These are phyloP conservation scores for Hyparrhenia diplandra DNA, from an alignment of 176 grass and related monocot species.

Conservation along the genomic window DNA sequence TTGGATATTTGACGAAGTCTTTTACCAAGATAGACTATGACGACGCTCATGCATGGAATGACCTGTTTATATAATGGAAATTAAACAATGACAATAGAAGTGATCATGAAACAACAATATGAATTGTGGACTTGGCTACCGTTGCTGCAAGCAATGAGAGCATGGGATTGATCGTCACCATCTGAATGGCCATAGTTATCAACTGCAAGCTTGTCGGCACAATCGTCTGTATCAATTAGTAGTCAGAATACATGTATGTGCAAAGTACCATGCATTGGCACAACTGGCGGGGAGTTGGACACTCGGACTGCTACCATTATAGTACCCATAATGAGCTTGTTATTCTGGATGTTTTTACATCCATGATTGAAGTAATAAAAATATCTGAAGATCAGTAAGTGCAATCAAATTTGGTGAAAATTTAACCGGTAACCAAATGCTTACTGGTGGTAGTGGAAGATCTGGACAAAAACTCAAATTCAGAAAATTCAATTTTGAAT, in stretches of 20 bases:
- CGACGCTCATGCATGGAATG: slow-evolving; percentile 51
- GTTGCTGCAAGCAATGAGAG: slow-evolving; percentile 51
- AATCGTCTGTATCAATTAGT: slow-evolving; percentile 41
- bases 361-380: too few species aligned
- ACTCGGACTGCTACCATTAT: too few species aligned
- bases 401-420: slow-evolving; percentile 4
- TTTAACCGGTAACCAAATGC: background rate
- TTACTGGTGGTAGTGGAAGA: background rate
- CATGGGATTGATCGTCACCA: slow-evolving; percentile 53
- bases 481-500: background rate
- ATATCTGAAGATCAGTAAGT: too few species aligned
- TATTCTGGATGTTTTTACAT: too few species aligned
- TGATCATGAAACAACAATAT: background rate
- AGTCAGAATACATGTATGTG: slow-evolving; percentile 21
- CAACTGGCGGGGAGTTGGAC: background rate
- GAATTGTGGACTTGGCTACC: slow-evolving; percentile 30
- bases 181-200: slow-evolving; percentile 66
- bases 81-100: slow-evolving; percentile 14
- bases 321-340: too few species aligned
- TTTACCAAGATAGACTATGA: slow-evolving; percentile 56
- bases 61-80: slow-evolving; percentile 36
- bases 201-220: slow-evolving; percentile 70
- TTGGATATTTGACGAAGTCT: slow-evolving; percentile 58
- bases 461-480: background rate
- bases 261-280: background rate